Evolutionary conservation across 768 basidiomycete genomes (phyloP).

Genomic region (Mycena belliarum): DNA sequence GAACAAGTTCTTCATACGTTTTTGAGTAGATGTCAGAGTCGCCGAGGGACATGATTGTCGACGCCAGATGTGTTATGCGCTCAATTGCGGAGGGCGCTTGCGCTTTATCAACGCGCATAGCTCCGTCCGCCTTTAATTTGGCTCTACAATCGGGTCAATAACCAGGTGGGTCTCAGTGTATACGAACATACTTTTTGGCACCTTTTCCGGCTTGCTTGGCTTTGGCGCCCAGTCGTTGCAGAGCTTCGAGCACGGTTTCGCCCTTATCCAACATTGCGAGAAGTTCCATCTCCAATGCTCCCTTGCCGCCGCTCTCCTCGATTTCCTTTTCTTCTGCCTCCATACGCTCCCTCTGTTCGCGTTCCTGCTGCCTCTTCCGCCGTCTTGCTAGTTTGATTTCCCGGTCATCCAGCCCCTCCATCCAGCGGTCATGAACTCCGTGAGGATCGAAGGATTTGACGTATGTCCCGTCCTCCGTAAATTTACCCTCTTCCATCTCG

Average conservation of each 20-base stretch:
- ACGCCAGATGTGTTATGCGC: conserved; percentile 80
- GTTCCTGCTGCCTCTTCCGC: conserved; percentile 75
- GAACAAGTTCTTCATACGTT: conserved; percentile 84
- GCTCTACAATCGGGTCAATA: conserved; percentile 17
- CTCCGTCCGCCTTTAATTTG: conserved; percentile 35
- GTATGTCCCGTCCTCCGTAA: conserved; percentile 90
- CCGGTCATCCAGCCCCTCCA: conserved; percentile 84
- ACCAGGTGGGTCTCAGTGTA: conserved; percentile 1
- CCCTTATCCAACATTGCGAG: conserved; percentile 80
- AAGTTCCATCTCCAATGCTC: conserved; percentile 64
- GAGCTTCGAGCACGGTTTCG: conserved; percentile 86
- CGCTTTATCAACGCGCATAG: conserved; percentile 55
- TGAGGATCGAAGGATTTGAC: conserved; percentile 86
- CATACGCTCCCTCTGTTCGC: conserved; percentile 65
- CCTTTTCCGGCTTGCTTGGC: conserved; percentile 53
- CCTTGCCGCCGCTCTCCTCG: conserved; percentile 65
- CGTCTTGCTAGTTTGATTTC: conserved; percentile 83
- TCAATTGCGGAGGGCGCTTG: conserved; percentile 61
- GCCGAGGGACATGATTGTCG: conserved; percentile 83
- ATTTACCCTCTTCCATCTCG: conserved; percentile 98
- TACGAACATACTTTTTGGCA: conserved; percentile 33
- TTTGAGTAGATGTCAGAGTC: conserved; percentile 85
- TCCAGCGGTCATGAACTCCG: conserved; percentile 92
- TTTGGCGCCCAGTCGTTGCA: conserved; percentile 79
- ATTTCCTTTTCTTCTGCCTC: conserved; percentile 76